Evolutionary conservation across 768 basidiomycete species (phyloP).

Genomic region (Agrocybe pediades): DNA sequence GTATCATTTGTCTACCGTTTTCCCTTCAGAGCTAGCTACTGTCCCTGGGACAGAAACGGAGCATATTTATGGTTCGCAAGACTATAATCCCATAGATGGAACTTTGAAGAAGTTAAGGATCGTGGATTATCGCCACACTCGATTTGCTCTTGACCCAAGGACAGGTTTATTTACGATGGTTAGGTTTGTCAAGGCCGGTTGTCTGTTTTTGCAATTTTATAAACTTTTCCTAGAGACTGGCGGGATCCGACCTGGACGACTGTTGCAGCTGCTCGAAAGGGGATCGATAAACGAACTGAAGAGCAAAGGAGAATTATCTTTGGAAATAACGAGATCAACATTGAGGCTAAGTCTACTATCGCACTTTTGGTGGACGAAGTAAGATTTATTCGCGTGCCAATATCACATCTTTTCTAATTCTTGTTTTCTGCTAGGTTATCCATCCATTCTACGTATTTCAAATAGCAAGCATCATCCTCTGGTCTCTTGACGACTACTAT

Average conservation of each 20-base stretch:
- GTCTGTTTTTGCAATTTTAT: neutral
- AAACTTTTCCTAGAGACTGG: conserved; percentile 73
- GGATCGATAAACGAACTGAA: conserved; percentile 55
- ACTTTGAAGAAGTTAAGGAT: conserved; percentile 57
- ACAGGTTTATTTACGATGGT: conserved; percentile 83
- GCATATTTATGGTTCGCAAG: conserved; percentile 31
- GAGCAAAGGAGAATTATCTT: conserved; percentile 75
- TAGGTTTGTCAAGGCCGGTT: conserved; percentile 48
- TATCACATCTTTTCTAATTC: neutral
- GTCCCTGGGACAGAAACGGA: conserved; percentile 29
- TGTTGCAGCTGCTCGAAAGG: conserved; percentile 60
- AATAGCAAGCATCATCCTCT: conserved; percentile 90
- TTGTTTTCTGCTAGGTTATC: conserved; percentile 55
- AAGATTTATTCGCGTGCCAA: conserved; percentile 1
- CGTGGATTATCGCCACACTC: conserved; percentile 91
- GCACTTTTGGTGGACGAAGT: conserved; percentile 90
- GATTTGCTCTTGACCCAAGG: conserved; percentile 84
- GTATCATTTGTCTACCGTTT: conserved; percentile 79
- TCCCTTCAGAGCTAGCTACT: conserved; percentile 43
- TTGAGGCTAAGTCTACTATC: conserved; percentile 81
- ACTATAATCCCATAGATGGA: conserved; percentile 31
- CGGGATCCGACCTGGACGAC: conserved; percentile 76
- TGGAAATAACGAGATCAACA: conserved; percentile 85
- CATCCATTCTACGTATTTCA: conserved; percentile 99
- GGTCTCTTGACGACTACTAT: conserved; percentile 94